phyloP scores from a whole-genome alignment of 345 rosid species.

The Melastoma malabathricum region DNA sequence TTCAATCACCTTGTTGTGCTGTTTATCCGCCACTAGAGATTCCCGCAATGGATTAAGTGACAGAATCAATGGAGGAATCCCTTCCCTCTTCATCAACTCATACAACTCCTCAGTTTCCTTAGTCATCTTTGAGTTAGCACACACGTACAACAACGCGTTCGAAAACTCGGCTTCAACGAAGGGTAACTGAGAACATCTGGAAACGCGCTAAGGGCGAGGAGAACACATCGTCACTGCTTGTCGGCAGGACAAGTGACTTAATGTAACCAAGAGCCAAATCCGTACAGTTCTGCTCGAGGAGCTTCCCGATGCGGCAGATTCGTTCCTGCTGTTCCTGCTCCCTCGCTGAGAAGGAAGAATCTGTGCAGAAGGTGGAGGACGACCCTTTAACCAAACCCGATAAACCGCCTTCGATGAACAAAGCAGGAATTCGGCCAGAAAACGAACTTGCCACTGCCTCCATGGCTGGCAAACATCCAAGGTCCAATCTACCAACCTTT shows the following conservation, averaged over 20 bases:
- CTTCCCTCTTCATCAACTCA: constrained; percentile 26
- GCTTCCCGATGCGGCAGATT: constrained; percentile 26
- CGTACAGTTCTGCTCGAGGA: constrained; percentile 38
- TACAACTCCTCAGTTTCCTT: constrained; percentile 33
- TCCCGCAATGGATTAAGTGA: constrained; percentile 31
- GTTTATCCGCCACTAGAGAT: constrained; percentile 24
- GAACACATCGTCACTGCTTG: constrained; percentile 13
- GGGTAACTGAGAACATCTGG: constrained; percentile 33
- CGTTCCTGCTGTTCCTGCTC: constrained; percentile 27
- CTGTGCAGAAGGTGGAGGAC: constrained; percentile 6
- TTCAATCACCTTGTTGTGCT: constrained; percentile 24
- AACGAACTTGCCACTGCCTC: too few species aligned
- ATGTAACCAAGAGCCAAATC: constrained; percentile 32
- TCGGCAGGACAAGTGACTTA: constrained; percentile 30
- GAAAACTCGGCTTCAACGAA: constrained; percentile 26
- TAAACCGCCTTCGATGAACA: background rate
- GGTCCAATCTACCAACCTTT: too few species aligned
- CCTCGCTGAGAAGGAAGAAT: background rate
- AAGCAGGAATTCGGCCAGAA: constrained; percentile 2
- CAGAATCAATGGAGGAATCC: constrained; percentile 28
- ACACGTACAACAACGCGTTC: constrained; percentile 27
- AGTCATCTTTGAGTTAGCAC: constrained; percentile 33
- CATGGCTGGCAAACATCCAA: too few species aligned
- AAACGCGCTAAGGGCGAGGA: constrained; percentile 36
- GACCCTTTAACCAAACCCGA: too few species aligned